phyloP scores from a whole-genome alignment of 129 eudicot genomes.

The Heracleum sosnowskyi region DNA sequence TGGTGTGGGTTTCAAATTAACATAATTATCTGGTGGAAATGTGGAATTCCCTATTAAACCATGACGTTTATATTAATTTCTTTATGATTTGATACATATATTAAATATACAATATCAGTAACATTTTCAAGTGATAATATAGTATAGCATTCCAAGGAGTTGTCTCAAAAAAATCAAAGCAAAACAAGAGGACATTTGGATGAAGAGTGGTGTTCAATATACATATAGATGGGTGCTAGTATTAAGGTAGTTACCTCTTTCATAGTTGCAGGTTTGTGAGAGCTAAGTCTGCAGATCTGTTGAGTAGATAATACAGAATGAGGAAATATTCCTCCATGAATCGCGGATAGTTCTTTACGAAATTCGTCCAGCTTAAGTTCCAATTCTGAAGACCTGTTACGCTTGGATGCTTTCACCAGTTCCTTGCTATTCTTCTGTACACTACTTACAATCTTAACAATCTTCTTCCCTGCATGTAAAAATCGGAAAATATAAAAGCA shows the following conservation, averaged over 20 bases:
- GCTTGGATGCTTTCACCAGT: constrained; percentile 39
- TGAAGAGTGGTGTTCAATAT: no score
- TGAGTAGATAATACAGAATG: constrained; percentile 87
- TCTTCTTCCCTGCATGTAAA: constrained; percentile 53
- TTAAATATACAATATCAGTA: background rate
- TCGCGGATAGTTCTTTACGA: constrained; percentile 67
- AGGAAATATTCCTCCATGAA: constrained; percentile 85
- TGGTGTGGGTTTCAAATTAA: background rate
- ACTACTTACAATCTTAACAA: constrained; percentile 53
- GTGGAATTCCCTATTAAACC: background rate
- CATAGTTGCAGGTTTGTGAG: constrained; percentile 56
- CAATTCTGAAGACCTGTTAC: constrained; percentile 51
- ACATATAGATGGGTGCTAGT: background rate
- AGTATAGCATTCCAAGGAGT: background rate
- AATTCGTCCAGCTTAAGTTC: constrained; percentile 70
- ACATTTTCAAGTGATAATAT: background rate
- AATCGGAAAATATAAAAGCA: background rate
- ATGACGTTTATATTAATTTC: background rate
- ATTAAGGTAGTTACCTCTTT: constrained; percentile 47
- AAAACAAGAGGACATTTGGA: background rate
- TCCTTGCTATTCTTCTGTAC: constrained; percentile 31
- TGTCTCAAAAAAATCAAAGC: background rate
- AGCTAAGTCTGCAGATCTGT: constrained; percentile 54
- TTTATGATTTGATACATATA: background rate
- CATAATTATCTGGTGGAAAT: background rate